These are phyloP conservation scores for Solanum pinnatisectum DNA, from an alignment of 257 asterid genomes.

Conservation along the genomic window DNA sequence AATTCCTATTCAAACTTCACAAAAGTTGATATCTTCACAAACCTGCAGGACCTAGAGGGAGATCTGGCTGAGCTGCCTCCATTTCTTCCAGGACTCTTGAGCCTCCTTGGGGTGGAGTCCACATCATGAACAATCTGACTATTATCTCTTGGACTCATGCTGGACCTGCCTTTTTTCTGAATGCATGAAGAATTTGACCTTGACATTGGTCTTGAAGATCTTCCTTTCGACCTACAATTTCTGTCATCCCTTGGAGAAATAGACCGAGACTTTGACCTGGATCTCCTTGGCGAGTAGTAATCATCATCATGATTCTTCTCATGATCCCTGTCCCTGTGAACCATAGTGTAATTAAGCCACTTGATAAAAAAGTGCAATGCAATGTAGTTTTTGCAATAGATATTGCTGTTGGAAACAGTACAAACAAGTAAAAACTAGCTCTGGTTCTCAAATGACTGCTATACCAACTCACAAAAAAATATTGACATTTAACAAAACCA, in stretches of 20 bases:
- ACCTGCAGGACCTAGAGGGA: slow-evolving; percentile 51
- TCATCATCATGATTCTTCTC: slow-evolving; percentile 31
- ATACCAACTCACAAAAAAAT: slow-evolving; percentile 1
- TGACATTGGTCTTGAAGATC: slow-evolving; percentile 33
- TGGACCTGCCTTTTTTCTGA: slow-evolving; percentile 23
- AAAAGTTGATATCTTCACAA: neutral
- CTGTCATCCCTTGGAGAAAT: slow-evolving; percentile 48
- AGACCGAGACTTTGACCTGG: slow-evolving; percentile 51
- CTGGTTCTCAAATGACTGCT: neutral
- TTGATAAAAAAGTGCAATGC: neutral
- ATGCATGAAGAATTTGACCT: slow-evolving; percentile 45
- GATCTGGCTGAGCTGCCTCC: slow-evolving; percentile 37
- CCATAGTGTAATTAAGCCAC: neutral
- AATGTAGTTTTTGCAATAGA: neutral
- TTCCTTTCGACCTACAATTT: slow-evolving; percentile 17
- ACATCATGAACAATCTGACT: slow-evolving; percentile 18
- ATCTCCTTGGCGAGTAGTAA: slow-evolving; percentile 34
- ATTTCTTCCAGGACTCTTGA: slow-evolving; percentile 37
- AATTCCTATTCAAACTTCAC: neutral
- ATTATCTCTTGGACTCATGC: slow-evolving; percentile 32
- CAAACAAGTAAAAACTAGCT: neutral
- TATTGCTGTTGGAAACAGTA: neutral
- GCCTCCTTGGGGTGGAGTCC: slow-evolving; percentile 26
- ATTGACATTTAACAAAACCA: neutral
- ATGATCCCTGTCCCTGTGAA: slow-evolving; percentile 32